Conservation (phyloP, 306 rosid species). For the Trifolium repens region DNA sequence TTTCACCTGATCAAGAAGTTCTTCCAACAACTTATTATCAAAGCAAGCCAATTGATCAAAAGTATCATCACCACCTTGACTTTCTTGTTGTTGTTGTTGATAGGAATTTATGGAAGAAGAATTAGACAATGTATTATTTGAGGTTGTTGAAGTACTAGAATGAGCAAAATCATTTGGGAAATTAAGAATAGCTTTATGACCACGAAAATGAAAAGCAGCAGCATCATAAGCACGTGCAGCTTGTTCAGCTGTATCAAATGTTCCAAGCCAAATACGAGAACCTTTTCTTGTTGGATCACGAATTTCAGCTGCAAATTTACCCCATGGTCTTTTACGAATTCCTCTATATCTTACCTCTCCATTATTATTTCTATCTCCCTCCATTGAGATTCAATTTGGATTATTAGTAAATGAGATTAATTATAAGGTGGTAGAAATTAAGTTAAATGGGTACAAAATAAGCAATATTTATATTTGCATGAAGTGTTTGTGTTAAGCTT, state of each 20-base stretch:
- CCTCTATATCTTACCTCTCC: constrained; percentile 61
- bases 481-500: background rate
- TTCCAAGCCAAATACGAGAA: constrained; percentile 82
- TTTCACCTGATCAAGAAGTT: constrained; percentile 44
- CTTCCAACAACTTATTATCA: constrained; percentile 66
- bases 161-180: constrained; percentile 68
- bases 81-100: constrained; percentile 2
- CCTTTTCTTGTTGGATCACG: constrained; percentile 88
- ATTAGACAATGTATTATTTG: background rate
- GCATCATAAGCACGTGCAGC: constrained; percentile 91
- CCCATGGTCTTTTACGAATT: constrained; percentile 85
- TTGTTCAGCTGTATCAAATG: constrained; percentile 74
- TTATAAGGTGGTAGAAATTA: background rate
- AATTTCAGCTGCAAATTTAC: constrained; percentile 87
- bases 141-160: background rate
- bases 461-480: background rate
- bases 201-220: constrained; percentile 81
- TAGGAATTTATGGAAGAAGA: constrained; percentile 13
- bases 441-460: background rate
- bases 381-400: constrained; percentile 42
- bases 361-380: constrained; percentile 37
- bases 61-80: constrained; percentile 11
- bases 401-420: background rate
- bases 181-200: constrained; percentile 79
- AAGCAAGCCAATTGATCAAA: constrained; percentile 61